These are phyloP conservation scores for Porphyrellus cyaneotinctus DNA, from an alignment of 768 basidiomycete genomes.

Conservation along the genomic window DNA sequence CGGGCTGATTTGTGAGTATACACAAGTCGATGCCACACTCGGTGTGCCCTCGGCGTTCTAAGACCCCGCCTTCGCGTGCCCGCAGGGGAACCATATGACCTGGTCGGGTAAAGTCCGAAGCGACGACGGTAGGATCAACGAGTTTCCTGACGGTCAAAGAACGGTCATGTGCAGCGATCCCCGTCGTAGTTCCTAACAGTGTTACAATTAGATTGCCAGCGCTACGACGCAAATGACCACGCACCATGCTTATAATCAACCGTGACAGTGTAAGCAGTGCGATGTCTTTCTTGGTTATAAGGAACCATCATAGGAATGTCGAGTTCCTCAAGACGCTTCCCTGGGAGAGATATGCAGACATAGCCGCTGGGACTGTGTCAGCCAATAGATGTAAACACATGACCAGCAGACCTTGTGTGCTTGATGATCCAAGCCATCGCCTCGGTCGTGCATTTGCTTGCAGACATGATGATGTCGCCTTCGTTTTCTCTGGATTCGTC, in stretches of 20 bases:
- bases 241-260: slow-evolving; percentile 88
- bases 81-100: slow-evolving; percentile 95
- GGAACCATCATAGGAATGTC: slow-evolving; percentile 93
- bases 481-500: slow-evolving; percentile 96
- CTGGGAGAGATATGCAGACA: slow-evolving; percentile 84
- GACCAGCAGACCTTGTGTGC: slow-evolving; percentile 72
- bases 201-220: background rate
- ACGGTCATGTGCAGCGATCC: slow-evolving; percentile 95
- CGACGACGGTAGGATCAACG: slow-evolving; percentile 50
- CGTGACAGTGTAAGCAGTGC: slow-evolving; percentile 93
- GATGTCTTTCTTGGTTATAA: slow-evolving; percentile 82
- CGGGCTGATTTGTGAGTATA: slow-evolving; percentile 56
- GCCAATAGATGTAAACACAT: background rate
- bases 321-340: slow-evolving; percentile 69
- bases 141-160: slow-evolving; percentile 82
- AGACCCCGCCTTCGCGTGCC: slow-evolving; percentile 78
- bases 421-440: slow-evolving; percentile 99
- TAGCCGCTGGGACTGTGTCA: slow-evolving; percentile 64
- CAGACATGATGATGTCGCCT: slow-evolving; percentile 92
- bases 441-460: slow-evolving; percentile 78
- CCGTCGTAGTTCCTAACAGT: slow-evolving; percentile 77
- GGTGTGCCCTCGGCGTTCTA: slow-evolving; percentile 89
- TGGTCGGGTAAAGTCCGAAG: slow-evolving; percentile 82
- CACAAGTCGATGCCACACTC: slow-evolving; percentile 90
- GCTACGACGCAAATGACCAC: background rate